Percentiles rank a stretch among this genome's conserved stretches.
These are phyloP conservation scores for Laburnicola sp. DNA, from an alignment of 2,329 filamentous ascomycete genomes.

Conservation along the genomic window DNA sequence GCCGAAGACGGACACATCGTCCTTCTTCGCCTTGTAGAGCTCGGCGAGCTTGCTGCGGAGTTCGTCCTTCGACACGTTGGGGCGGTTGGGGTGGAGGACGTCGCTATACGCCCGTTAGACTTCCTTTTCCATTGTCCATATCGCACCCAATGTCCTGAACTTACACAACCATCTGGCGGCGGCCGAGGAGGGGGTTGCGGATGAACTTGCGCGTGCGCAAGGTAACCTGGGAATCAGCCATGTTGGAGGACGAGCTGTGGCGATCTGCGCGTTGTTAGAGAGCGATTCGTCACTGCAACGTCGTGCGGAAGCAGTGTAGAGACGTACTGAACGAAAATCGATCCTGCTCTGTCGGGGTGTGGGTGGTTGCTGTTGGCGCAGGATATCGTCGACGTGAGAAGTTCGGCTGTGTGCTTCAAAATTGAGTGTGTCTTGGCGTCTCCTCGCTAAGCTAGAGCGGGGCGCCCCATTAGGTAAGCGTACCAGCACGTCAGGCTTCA, in stretches of 20 bases:
- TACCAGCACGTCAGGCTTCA: neutral
- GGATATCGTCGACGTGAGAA: constrained; percentile 35
- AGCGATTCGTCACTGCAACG: constrained; percentile 7
- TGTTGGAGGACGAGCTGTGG: constrained; percentile 57
- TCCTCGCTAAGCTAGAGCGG: constrained; percentile 14
- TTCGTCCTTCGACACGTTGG: constrained; percentile 99
- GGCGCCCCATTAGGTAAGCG: constrained; percentile 31
- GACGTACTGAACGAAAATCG: constrained; percentile 41
- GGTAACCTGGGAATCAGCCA: constrained; percentile 73
- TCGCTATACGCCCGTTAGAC: constrained; percentile 66
- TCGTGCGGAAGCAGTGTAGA: constrained; percentile 12
- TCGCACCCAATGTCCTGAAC: constrained; percentile 25
- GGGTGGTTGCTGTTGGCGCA: constrained; percentile 36
- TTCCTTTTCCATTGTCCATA: constrained; percentile 15
- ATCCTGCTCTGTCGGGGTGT: constrained; percentile 38
- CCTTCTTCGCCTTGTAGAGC: constrained; percentile 98
- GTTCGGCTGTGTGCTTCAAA: constrained; percentile 11
- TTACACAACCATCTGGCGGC: constrained; percentile 99
- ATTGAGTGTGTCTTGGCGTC: constrained; percentile 17
- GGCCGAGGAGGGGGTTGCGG: constrained; percentile 97
- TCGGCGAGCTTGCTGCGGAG: constrained; percentile 91
- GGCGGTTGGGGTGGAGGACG: constrained; percentile 97
- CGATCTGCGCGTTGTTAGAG: constrained; percentile 35
- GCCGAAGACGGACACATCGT: constrained; percentile 96
- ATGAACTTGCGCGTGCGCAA: constrained; percentile 99